Percentiles rank a stretch among this genome's conserved stretches.
phyloP scores from a whole-genome alignment of 768 basidiomycete genomes.

The Kwoniella shandongensis region DNA sequence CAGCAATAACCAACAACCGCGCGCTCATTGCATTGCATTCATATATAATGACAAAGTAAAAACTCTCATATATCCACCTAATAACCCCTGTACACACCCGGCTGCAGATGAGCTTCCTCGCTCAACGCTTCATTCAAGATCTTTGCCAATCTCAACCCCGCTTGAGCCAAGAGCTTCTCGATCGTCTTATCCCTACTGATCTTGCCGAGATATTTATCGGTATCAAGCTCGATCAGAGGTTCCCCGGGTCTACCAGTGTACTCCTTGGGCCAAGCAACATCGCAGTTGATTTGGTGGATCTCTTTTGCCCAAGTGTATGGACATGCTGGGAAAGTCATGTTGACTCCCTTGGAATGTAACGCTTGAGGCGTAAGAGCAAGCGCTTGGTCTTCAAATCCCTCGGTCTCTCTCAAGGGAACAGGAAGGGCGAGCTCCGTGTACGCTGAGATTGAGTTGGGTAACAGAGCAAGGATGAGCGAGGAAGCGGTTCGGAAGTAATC shows the following conservation, averaged over 20 bases:
- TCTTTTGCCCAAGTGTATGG: constrained; percentile 76
- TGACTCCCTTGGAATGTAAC: constrained; percentile 3
- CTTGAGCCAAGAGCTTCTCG: constrained; percentile 79
- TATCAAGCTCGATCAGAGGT: constrained; percentile 72
- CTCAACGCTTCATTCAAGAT: constrained; percentile 73
- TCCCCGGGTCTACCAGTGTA: constrained; percentile 58
- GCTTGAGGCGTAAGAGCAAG: constrained; percentile 13
- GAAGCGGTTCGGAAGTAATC: constrained; percentile 22
- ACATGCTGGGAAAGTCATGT: constrained; percentile 58
- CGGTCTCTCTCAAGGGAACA: constrained; percentile 26
- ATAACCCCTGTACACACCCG: constrained; percentile 33
- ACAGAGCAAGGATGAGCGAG: constrained; percentile 16
- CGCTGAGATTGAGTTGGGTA: constrained; percentile 13
- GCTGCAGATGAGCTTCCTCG: constrained; percentile 21
- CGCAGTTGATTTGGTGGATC: constrained; percentile 76
- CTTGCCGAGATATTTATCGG: constrained; percentile 70
- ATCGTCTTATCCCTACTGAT: constrained; percentile 69
- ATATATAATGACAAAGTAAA: no score
- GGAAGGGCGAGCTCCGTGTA: constrained; percentile 11
- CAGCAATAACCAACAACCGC: no score
- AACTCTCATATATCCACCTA: not conserved
- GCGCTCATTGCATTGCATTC: no score
- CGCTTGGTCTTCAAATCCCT: constrained; percentile 24
- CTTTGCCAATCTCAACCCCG: constrained; percentile 77
- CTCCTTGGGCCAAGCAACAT: constrained; percentile 72